These are phyloP conservation scores for Psilocybe azurescens DNA, from an alignment of 768 basidiomycete genomes.

Conservation along the genomic window DNA sequence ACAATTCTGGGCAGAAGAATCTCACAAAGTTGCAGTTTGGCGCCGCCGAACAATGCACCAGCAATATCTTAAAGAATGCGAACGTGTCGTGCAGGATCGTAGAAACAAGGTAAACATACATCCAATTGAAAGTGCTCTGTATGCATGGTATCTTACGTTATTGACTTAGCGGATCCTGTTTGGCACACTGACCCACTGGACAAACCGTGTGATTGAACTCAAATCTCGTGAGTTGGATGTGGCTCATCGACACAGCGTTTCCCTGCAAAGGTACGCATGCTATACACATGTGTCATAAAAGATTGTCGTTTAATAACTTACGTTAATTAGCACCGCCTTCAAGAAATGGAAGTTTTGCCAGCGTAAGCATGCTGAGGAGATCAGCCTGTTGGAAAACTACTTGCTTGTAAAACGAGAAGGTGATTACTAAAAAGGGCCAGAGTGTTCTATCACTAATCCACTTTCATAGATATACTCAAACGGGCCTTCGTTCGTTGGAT, in stretches of 20 bases:
- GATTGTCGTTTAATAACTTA: background rate
- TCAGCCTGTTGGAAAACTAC: slow-evolving; percentile 85
- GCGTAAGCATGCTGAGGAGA: slow-evolving; percentile 68
- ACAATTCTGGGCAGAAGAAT: background rate
- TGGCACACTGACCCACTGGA: slow-evolving; percentile 64
- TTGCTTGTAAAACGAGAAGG: slow-evolving; percentile 83
- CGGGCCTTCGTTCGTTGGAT: slow-evolving; percentile 78
- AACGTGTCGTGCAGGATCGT: slow-evolving; percentile 43
- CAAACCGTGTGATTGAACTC: slow-evolving; percentile 71
- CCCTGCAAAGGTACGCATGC: slow-evolving; percentile 34
- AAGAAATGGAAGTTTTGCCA: slow-evolving; percentile 71
- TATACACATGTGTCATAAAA: background rate
- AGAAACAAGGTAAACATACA: slow-evolving; percentile 38
- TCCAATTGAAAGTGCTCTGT: background rate
- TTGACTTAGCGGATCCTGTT: slow-evolving; percentile 53
- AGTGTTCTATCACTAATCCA: slow-evolving; percentile 2
- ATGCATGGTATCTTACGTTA: background rate
- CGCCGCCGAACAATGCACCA: slow-evolving; percentile 39
- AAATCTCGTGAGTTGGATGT: slow-evolving; percentile 78
- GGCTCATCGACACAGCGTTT: slow-evolving; percentile 45
- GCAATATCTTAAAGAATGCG: slow-evolving; percentile 47
- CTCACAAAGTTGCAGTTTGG: slow-evolving; percentile 48
- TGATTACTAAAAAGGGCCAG: slow-evolving; percentile 27
- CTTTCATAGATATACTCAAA: slow-evolving; percentile 61
- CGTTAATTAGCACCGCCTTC: slow-evolving; percentile 54